Evolutionary conservation across 306 rosid genomes (phyloP).

Genomic region (Sechiopsis laciniata): DNA sequence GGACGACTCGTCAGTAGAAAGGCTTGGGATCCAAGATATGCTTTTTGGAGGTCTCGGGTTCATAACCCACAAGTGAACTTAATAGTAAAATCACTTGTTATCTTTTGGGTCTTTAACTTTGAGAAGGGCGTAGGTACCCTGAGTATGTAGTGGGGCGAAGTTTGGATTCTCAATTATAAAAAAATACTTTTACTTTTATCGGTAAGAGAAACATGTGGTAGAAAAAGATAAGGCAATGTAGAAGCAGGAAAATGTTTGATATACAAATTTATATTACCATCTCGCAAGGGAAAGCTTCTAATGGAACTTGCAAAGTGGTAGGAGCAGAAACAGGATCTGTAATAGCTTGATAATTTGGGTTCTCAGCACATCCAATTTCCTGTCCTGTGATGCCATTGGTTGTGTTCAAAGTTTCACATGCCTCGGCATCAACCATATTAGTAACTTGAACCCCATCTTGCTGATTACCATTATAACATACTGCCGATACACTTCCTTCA

Average conservation of each 20-base stretch:
- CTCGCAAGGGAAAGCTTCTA: conserved; percentile 28
- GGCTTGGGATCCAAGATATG: too few species aligned
- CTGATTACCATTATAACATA: conserved; percentile 51
- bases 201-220: background rate
- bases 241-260: background rate
- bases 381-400: conserved; percentile 27
- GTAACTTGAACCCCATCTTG: conserved; percentile 30
- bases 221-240: background rate
- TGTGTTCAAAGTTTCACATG: conserved; percentile 21
- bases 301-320: conserved; percentile 24
- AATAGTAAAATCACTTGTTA: too few species aligned
- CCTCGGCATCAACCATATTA: conserved; percentile 18
- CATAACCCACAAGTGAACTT: too few species aligned
- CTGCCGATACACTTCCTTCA: conserved; percentile 45
- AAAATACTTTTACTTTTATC: background rate
- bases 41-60: too few species aligned
- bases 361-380: conserved; percentile 25
- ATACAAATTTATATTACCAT: conserved; percentile 28
- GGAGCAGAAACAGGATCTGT: conserved; percentile 5
- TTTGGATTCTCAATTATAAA: too few species aligned
- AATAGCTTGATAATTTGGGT: conserved; percentile 24
- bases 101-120: too few species aligned
- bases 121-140: too few species aligned
- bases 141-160: too few species aligned
- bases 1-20: too few species aligned